phyloP scores from a whole-genome alignment of 225 moss, liverwort and hornwort species.

The Bryoerythrophyllum caledonicum region DNA sequence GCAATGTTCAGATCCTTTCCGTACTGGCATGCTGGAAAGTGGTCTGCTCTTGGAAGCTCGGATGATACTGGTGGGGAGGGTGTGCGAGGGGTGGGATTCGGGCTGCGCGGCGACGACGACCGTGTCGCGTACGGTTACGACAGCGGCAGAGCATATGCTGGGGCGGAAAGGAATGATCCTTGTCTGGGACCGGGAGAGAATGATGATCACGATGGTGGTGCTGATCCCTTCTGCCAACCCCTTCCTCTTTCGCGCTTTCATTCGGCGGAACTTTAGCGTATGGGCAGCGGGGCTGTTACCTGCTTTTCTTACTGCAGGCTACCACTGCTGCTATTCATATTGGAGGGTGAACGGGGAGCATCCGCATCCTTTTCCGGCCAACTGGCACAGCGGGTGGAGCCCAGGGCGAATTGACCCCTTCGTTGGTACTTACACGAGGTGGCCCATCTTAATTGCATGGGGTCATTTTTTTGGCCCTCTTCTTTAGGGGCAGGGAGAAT shows the following conservation, averaged over 20 bases:
- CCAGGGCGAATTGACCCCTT: no score
- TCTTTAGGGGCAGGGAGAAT: no score
- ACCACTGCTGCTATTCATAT: no score
- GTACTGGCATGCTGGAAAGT: no score
- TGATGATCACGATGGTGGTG: neutral
- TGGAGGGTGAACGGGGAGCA: no score
- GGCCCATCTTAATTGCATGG: no score
- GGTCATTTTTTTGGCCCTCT: no score
- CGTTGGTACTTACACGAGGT: no score
- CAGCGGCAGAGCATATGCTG: slow-evolving; percentile 30
- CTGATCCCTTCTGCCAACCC: neutral
- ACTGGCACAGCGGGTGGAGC: no score
- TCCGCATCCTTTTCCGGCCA: no score
- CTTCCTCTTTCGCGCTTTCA: neutral
- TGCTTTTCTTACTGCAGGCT: neutral
- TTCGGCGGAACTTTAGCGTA: neutral
- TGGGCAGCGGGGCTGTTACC: neutral
- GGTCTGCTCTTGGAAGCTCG: no score
- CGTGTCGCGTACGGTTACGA: neutral
- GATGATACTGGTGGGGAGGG: neutral
- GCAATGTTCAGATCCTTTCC: no score
- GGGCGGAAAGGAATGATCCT: slow-evolving; percentile 35
- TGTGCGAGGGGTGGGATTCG: neutral
- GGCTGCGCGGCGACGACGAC: neutral
- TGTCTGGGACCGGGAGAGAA: neutral